Percentiles rank a stretch among this genome's conserved stretches.
Conservation (phyloP, 192 early-diverging fungal genomes). For the Gamsiella multidivaricata region DNA sequence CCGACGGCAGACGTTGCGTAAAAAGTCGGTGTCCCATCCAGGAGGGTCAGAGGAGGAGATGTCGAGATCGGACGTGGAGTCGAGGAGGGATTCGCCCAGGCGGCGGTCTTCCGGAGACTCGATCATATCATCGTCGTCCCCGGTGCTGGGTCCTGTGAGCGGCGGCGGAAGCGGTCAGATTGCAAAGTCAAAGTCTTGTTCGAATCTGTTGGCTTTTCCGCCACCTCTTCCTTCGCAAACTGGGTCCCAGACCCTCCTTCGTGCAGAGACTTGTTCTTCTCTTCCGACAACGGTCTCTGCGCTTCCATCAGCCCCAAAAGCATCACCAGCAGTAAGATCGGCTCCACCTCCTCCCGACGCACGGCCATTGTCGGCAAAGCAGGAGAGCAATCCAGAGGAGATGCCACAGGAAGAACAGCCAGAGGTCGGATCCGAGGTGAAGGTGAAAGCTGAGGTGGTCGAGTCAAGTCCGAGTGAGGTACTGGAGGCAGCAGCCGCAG, state of each 20-base stretch:
- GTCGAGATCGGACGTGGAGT: conserved; percentile 13
- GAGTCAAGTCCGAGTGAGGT: neutral
- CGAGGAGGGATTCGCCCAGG: neutral
- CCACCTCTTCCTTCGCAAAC: neutral
- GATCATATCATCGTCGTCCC: conserved; percentile 13
- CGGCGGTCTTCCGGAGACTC: conserved; percentile 30
- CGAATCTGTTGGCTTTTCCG: conserved; percentile 11
- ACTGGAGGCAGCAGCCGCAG: neutral
- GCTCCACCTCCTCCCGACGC: no score
- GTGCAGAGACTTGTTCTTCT: conserved; percentile 26
- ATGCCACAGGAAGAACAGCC: no score
- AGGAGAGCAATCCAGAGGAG: neutral
- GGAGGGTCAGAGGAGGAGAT: conserved; percentile 35
- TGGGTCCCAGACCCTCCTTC: conserved; percentile 4
- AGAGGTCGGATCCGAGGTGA: neutral
- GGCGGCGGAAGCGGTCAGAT: neutral
- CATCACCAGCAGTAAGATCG: neutral
- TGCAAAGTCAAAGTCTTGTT: conserved; percentile 19
- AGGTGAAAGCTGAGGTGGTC: conserved; percentile 2
- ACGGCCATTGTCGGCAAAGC: neutral
- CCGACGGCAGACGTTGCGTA: conserved; percentile 74
- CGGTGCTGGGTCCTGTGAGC: neutral
- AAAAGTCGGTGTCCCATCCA: conserved; percentile 34
- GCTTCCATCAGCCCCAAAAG: neutral
- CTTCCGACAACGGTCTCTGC: conserved; percentile 6